Evolutionary conservation across 2,329 filamentous ascomycete genomes (phyloP), one percentile per base, ranked within the genome.

Genomic region (Mariannaea sp.): DNA sequence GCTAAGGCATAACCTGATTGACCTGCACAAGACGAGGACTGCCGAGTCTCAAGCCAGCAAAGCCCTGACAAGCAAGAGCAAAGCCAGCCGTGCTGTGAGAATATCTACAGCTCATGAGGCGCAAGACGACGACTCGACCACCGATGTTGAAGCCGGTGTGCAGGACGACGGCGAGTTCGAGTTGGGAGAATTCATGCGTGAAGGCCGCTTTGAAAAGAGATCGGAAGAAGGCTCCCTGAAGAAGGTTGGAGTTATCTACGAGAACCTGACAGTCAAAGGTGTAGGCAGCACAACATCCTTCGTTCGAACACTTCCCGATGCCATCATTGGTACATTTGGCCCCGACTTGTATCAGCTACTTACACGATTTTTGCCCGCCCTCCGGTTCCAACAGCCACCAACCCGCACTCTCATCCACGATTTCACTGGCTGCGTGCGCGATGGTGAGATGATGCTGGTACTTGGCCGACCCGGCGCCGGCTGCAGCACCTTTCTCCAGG

Each of bases 181-280:
- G 55, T 77, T 92, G 1, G 81, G 80, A 27, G 75, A 84, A 10
- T 92, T 92, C 66, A 82, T 92, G 72, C 81, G 83, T 40, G 84
- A 89, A 55, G 89, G 89, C 1, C 86, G 89, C 63, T 86, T 92
- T 54, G 89, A 92, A 71, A 90, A 88, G 68, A 80, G 87, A 83
- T 82, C 2, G 49, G 63, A 57, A 80, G 85, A 24, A 67, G 72
- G 79, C 29, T 87, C 89, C 0, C 81, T 86, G 9, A 94, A 93
- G 74, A 89, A 86, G 64, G 83, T 93, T 9, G 89, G 90, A 2
- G 87, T 93, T 1, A 75, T 91, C 1, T 93, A 87, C 77, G 89
- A 87, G 71, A 80, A 89, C 61, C 76, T 93, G 43, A 90, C 84
- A 0, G 89, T 93, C 22, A 86, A 88, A 68, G 89, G 89, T 14